Conservation (phyloP, 2,329 filamentous ascomycete genomes). For the Metarhizium rileyi region DNA sequence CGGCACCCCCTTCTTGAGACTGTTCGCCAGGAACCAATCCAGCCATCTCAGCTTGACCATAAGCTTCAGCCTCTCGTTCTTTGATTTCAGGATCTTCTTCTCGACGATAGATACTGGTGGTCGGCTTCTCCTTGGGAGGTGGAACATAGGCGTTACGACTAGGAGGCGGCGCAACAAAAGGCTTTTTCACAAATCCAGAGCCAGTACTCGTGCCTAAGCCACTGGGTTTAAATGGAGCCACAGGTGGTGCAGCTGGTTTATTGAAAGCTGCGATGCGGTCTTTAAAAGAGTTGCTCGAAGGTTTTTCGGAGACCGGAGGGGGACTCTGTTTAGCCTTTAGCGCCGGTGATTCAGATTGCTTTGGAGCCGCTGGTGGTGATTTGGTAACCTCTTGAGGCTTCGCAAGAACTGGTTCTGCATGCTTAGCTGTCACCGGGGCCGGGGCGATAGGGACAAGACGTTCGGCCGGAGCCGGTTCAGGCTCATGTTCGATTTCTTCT, state of each 20-base stretch:
- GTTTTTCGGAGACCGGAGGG: constrained; percentile 65
- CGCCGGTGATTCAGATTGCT: constrained; percentile 25
- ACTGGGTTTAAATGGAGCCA: constrained; percentile 81
- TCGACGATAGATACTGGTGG: constrained; percentile 68
- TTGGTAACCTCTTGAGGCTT: constrained; percentile 6
- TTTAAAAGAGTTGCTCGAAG: constrained; percentile 67
- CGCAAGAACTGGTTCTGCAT: constrained; percentile 17
- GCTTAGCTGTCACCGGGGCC: constrained; percentile 18
- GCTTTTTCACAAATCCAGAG: constrained; percentile 82
- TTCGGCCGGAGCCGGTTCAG: constrained; percentile 21
- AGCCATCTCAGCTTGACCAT: constrained; percentile 59
- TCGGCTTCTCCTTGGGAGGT: constrained; percentile 57
- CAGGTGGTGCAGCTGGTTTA: constrained; percentile 71
- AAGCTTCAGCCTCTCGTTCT: constrained; percentile 55
- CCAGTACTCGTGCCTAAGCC: constrained; percentile 44
- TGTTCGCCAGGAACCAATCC: constrained; percentile 41
- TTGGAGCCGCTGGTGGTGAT: constrained; percentile 20
- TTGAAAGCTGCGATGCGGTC: constrained; percentile 98
- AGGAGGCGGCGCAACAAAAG: constrained; percentile 89
- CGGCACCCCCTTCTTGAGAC: constrained; percentile 37
- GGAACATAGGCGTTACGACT: constrained; percentile 88
- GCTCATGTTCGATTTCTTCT: constrained; percentile 19
- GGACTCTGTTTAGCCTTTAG: constrained; percentile 37
- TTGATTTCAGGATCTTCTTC: constrained; percentile 75
- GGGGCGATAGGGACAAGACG: constrained; percentile 22